phyloP scores from a whole-genome alignment of 345 rosid species.

The Viola odorata region DNA sequence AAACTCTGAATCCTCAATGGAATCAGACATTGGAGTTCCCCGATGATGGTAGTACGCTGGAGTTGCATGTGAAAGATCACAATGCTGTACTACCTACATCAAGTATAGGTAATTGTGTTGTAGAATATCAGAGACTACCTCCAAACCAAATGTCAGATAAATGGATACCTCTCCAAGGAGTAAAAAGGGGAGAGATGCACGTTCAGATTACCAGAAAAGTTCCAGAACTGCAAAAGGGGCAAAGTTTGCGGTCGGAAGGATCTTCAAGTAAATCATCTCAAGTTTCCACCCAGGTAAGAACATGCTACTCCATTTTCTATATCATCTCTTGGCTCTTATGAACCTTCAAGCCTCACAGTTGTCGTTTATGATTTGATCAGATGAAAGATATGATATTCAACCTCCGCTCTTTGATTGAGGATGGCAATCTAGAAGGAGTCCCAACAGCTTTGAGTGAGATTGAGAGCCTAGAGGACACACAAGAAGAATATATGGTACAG shows the following conservation, averaged over 20 bases:
- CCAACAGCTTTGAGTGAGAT: conserved; percentile 56
- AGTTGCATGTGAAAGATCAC: conserved; percentile 81
- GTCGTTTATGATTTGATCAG: conserved; percentile 20
- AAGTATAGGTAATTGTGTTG: conserved; percentile 75
- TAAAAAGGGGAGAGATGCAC: conserved; percentile 78
- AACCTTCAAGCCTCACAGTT: too few relatives aligned
- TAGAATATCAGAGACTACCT: conserved; percentile 80
- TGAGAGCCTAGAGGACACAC: conserved; percentile 63
- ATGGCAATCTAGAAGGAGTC: conserved; percentile 56
- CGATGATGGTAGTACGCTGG: conserved; percentile 67
- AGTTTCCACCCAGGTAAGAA: conserved; percentile 47
- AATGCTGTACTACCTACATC: conserved; percentile 78
- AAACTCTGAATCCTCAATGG: conserved; percentile 79
- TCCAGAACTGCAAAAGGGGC: conserved; percentile 44
- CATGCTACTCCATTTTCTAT: not conserved
- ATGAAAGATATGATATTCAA: conserved; percentile 61
- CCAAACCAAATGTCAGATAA: conserved; percentile 75
- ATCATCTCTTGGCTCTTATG: too few relatives aligned
- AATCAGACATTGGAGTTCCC: conserved; percentile 88
- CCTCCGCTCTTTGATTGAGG: conserved; percentile 57
- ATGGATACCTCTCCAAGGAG: conserved; percentile 99
- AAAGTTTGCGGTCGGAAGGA: conserved; percentile 47
- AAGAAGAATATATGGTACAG: conserved; percentile 73
- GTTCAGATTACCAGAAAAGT: conserved; percentile 69
- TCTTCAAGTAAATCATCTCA: conserved; percentile 53